phyloP scores from a whole-genome alignment of 2,329 filamentous ascomycete species.

The Moelleriella libera region DNA sequence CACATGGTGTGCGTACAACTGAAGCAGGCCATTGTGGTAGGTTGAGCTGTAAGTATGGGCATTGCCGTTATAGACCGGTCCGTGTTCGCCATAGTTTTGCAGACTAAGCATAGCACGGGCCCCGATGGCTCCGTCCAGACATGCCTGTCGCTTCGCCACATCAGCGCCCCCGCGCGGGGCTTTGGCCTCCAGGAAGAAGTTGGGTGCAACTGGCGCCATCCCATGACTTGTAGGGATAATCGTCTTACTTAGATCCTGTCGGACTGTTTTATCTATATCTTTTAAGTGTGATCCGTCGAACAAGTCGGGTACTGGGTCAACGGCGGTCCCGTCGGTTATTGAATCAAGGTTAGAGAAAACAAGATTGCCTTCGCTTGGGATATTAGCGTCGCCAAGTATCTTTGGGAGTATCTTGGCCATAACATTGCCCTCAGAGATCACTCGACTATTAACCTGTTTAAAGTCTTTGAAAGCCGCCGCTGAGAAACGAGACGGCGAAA shows the following conservation, averaged over 20 bases:
- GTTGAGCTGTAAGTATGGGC: slow-evolving; percentile 19
- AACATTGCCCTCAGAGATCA: neutral
- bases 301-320: neutral
- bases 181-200: slow-evolving; percentile 24
- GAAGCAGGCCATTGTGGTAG: slow-evolving; percentile 20
- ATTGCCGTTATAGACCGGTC: slow-evolving; percentile 19
- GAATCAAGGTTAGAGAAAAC: neutral
- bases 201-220: slow-evolving; percentile 16
- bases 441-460: neutral
- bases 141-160: slow-evolving; percentile 16
- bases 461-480: neutral
- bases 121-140: slow-evolving; percentile 20
- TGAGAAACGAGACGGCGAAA: neutral
- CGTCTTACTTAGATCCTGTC: slow-evolving; percentile 9
- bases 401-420: neutral
- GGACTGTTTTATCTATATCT: slow-evolving; percentile 12
- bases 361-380: neutral
- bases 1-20: slow-evolving; percentile 17
- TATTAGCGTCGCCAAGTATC: neutral
- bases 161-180: slow-evolving; percentile 13
- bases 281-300: slow-evolving; percentile 7
- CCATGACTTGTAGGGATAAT: slow-evolving; percentile 18
- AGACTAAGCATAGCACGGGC: slow-evolving; percentile 19
- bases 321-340: neutral
- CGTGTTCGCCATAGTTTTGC: slow-evolving; percentile 14